Evolutionary conservation across 768 basidiomycete genomes (phyloP), one percentile per base, ranked within the genome.

Genomic region (Lactifluus hygrophoroides): DNA sequence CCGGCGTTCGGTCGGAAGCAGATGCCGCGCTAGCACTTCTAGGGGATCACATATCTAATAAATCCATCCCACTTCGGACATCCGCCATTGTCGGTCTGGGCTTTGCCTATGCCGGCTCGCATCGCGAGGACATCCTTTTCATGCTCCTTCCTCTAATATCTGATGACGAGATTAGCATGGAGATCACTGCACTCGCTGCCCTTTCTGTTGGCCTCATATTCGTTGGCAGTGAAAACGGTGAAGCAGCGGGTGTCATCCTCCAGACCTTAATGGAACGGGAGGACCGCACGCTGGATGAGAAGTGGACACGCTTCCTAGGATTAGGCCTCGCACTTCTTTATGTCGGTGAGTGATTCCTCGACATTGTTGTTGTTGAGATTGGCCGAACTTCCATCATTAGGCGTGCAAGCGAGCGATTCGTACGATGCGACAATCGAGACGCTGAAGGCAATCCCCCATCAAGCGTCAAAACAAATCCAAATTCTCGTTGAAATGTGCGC

Each of bases 371-470:
- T 5, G 19, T 3, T 21, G 21, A 17, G 16, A 17, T 17, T 23
- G 8, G 32, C 42, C 30, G 47, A 58, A 25, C 52, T 19, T 57
- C 47, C 14, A 23, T 38, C 51, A 32, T 16, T 66, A 95, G 94
- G 93, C 54, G 80, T 88, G 25, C 94, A 97, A 73, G 95, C 97
- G 66, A 85, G 82, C 3, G 64, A 64, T 47, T 58, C 61, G 17
- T 90, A 90, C 0, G 96, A 99, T 67, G 90, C 94, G 1, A 96
- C 94, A 8, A 81, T 96, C 51, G 92, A 93, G 70, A 91, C 92
- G 0, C 76, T 97, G 50, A 92, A 94, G 68, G 92, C 89, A 6
- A 94, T 98, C 54, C 86, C 92, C 43, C 93, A 97, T 68, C 89
- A 92, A 0, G 82, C 96, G 59, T 87, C 94, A 17, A 90, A 88